Conservation (phyloP, 164 flowering plant genomes). For the Liriodendron chinense region DNA sequence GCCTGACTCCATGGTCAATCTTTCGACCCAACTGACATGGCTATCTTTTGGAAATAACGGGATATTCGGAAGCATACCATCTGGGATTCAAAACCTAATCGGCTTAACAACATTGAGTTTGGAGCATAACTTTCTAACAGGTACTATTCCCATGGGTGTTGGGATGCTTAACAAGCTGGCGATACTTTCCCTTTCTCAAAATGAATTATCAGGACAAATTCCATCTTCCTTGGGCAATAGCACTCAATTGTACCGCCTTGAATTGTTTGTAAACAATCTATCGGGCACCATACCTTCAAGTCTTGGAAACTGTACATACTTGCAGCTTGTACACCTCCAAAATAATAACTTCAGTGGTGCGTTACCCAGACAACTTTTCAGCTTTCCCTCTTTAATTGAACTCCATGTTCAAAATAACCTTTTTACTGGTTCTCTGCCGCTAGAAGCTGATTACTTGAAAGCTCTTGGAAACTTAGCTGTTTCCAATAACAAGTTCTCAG, state of each 20-base stretch:
- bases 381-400: neutral
- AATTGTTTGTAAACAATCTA: conserved; percentile 8
- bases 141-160: neutral
- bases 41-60: conserved; percentile 19
- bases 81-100: conserved; percentile 25
- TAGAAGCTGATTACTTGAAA: neutral
- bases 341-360: neutral
- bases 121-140: neutral
- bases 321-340: neutral
- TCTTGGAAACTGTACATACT: neutral
- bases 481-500: neutral
- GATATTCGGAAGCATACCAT: conserved; percentile 32
- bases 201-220: conserved; percentile 1
- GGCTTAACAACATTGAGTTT: conserved; percentile 16
- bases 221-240: conserved; percentile 18
- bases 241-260: neutral
- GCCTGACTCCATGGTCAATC: conserved; percentile 19
- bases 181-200: neutral
- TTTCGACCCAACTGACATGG: conserved; percentile 16
- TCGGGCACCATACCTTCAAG: conserved; percentile 14
- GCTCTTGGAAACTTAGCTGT: neutral
- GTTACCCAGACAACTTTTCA: neutral
- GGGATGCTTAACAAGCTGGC: neutral
- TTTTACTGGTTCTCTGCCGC: neutral
- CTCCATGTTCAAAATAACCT: neutral